Percentiles rank a stretch among this genome's conserved stretches.
Evolutionary conservation across 371 early-diverging fungal genomes (phyloP).

Genomic region (Fennellomyces sp.): DNA sequence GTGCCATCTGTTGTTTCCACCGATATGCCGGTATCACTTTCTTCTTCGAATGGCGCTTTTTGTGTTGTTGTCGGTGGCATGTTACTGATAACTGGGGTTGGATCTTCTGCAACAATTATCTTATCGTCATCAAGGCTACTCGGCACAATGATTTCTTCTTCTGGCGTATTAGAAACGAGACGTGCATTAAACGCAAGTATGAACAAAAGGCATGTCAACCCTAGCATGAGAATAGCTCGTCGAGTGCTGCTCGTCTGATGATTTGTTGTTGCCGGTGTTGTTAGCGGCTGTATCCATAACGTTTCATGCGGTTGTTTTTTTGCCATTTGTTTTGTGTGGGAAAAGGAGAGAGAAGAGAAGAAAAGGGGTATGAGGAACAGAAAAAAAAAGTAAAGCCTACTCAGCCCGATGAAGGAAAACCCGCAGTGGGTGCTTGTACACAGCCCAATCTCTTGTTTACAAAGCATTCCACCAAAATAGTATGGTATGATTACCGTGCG

Average conservation of each 20-base stretch:
- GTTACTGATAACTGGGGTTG: neutral
- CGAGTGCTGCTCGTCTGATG: neutral
- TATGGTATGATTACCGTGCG: no score
- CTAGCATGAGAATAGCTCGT: neutral
- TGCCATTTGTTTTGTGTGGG: constrained; percentile 2
- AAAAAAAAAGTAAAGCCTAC: neutral
- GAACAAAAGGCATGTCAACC: neutral
- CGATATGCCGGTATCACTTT: neutral
- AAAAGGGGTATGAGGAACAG: neutral
- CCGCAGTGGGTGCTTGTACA: no score
- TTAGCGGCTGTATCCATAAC: neutral
- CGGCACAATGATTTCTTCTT: neutral
- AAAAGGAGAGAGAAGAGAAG: neutral
- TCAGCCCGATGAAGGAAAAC: neutral
- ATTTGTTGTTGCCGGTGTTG: neutral
- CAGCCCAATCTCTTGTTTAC: no score
- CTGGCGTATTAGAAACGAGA: neutral
- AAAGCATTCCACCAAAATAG: neutral
- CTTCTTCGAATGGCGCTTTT: neutral
- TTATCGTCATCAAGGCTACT: neutral
- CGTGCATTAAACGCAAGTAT: neutral
- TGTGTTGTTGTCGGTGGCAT: neutral
- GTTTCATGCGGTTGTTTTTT: neutral
- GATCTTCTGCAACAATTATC: neutral
- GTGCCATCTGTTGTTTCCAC: constrained; percentile 27